Base-by-base conservation (phyloP, 2,329 filamentous ascomycete species). In the Ophioceras dolichostomum region DNA sequence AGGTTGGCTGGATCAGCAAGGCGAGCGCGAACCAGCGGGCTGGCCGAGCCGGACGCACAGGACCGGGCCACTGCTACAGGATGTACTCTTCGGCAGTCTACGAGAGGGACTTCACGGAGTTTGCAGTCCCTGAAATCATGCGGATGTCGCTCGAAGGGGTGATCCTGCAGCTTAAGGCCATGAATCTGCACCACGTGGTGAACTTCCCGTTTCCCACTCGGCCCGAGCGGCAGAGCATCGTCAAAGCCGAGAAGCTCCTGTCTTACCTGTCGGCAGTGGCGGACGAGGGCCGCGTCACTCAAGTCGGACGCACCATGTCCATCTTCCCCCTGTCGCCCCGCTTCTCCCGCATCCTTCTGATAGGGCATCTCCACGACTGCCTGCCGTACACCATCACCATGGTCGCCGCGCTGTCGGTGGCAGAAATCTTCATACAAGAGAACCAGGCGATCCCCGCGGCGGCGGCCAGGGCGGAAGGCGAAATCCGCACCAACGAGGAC, bases 161-260 rank as follows among this genome's bases (percentile, higher is more conserved):
- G 3, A 88, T 96, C 2, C 65, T 98, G 27, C 88, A 95, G 56
- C 75, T 98, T 49, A 98, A 96, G 64, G 78, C 82, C 36, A 94
- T 98, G 84, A 84, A 87, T 38, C 73, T 95, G 22, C 83, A 89
- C 42, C 79, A 88, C 40, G 82, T 98, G 7, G 73, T 85, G 54
- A 93, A 91, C 57, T 98, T 98, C 55, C 91, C 93, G 1, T 98
- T 96, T 55, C 91, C 91, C 4, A 96, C 89, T 12, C 79, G 87
- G 0, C 91, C 91, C 2, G 80, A 87, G 48, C 71, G 78, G 12
- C 67, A 77, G 37, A 84, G 78, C 44, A 67, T 98, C 16, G 73
- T 75, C 34, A 85, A 82, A 52, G 87, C 91, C 1, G 91, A 98
- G 60, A 86, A 81, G 51, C 68, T 95, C 7, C 67, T 98, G 8